Evolutionary conservation across 441 rosid genomes (phyloP).

Genomic region (Aleurites moluccanus): DNA sequence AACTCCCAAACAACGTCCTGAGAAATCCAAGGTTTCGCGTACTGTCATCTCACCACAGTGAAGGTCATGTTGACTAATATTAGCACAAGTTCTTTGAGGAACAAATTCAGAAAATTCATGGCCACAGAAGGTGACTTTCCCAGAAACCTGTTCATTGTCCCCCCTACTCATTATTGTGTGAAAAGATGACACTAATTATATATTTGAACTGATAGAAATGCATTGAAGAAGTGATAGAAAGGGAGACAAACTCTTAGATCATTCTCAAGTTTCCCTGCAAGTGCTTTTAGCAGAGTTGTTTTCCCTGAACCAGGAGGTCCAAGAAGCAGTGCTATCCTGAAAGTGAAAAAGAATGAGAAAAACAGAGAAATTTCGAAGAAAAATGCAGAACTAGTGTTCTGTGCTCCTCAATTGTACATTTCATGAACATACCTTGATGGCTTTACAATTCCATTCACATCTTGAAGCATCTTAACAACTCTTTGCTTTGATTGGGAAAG

Average conservation of each 20-base stretch:
- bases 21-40: constrained; percentile 73
- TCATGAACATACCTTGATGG: constrained; percentile 48
- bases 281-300: constrained; percentile 40
- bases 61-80: constrained; percentile 76
- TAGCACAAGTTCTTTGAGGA: constrained; percentile 81
- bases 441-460: constrained; percentile 50
- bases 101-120: constrained; percentile 68
- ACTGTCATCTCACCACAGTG: constrained; percentile 85
- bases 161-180: not conserved
- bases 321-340: constrained; percentile 64
- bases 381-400: not conserved
- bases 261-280: constrained; percentile 38
- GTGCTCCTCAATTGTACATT: not conserved
- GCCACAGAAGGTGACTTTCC: constrained; percentile 68
- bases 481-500: constrained; percentile 51
- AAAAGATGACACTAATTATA: too few species aligned
- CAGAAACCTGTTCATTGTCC: constrained; percentile 16
- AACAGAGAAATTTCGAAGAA: not conserved
- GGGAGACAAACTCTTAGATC: constrained; percentile 28
- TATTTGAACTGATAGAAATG: not conserved
- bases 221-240: too few species aligned
- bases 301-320: constrained; percentile 52
- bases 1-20: constrained; percentile 81
- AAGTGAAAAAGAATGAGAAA: not conserved
- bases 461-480: constrained; percentile 42